Evolutionary conservation across 1,139 yeast genomes (phyloP), one percentile per base, ranked within the genome.

Genomic region (Taphrina wiesneri): DNA sequence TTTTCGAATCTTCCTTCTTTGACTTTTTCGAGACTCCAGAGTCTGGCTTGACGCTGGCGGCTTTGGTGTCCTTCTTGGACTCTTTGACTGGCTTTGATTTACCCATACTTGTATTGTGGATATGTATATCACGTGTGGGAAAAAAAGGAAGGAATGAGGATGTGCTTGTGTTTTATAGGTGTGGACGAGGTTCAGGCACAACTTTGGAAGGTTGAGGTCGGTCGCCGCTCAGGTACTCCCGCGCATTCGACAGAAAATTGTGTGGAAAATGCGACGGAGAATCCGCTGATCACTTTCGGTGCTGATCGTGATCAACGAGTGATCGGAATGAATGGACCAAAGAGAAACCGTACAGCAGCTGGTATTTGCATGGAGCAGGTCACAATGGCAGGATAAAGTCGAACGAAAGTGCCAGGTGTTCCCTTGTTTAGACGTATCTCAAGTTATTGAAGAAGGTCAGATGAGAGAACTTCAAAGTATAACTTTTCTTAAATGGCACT

Each of bases 1-100:
- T 53, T 46, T 64, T 64, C 21, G 52, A 28, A n/a, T 59, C 65
- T 11, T 49, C 56, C 49, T 64, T 64, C 30, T 41, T n/a, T 46
- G 67, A 26, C 52, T 59, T 54, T 64, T 67, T 68, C 43, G 66
- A 32, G 46, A 69, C 68, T 25, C 71, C 71, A 23, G 70, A 69
- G 36, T 64, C 70, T 5, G 67, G 54, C 68, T 69, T 69, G 53
- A 68, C 69, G 17, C 68, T 68, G 43, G 69, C 67, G 41, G 67
- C 69, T 62, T 59, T 66, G 41, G 69, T 43, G 56, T 68, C 69
- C 46, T 63, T 66, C 51, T 52, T 39, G 43, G 53, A 32, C 43
- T 59, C 47, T 28, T 45, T 47, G 11, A 53, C 64, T 49, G 64
- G 57, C 52, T 60, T 60, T 51, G 64, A 60, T 51, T 60, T 60